A percentile compares a stretch with the other conserved stretches of the same genome.
Evolutionary conservation across 805 yeast species (phyloP).

Genomic region (Novakomyces olei): DNA sequence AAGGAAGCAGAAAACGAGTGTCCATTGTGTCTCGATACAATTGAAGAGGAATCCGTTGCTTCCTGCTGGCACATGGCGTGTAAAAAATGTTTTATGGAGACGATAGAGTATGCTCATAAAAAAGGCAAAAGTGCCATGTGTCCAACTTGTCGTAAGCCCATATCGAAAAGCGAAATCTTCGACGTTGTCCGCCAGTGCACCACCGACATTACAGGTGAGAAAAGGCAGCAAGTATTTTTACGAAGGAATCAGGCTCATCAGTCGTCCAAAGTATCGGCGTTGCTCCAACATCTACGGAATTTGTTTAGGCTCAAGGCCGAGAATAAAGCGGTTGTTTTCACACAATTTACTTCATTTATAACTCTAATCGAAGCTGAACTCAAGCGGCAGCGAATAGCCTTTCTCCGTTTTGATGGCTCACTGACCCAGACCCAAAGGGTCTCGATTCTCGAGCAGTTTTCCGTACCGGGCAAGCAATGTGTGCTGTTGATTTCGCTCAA

Average conservation of each 20-base stretch:
- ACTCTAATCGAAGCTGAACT: constrained; percentile 53
- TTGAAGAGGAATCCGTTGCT: constrained; percentile 34
- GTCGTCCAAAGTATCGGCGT: constrained; percentile 54
- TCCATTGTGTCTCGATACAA: constrained; percentile 54
- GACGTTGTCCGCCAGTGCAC: constrained; percentile 19
- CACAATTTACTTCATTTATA: constrained; percentile 68
- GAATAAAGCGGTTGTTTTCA: constrained; percentile 66
- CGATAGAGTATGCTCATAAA: constrained; percentile 41
- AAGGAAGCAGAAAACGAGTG: constrained; percentile 39
- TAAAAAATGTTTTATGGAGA: constrained; percentile 46
- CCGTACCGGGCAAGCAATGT: constrained; percentile 17
- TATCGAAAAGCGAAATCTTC: constrained; percentile 30
- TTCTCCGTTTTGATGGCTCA: constrained; percentile 67
- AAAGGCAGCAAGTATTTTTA: constrained; percentile 11
- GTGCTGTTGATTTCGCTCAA: constrained; percentile 54
- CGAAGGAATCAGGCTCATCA: constrained; percentile 18
- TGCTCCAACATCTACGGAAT: constrained; percentile 34
- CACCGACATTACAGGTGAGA: constrained; percentile 6
- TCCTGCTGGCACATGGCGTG: constrained; percentile 73
- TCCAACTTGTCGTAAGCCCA: constrained; percentile 48
- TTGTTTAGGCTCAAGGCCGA: constrained; percentile 35
- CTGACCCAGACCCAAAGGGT: constrained; percentile 44
- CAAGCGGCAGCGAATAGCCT: constrained; percentile 25
- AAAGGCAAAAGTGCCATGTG: constrained; percentile 29
- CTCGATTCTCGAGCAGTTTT: constrained; percentile 35